Base-by-base conservation (phyloP, 495 filamentous ascomycete genomes). In the Neurospora tetrasperma region DNA sequence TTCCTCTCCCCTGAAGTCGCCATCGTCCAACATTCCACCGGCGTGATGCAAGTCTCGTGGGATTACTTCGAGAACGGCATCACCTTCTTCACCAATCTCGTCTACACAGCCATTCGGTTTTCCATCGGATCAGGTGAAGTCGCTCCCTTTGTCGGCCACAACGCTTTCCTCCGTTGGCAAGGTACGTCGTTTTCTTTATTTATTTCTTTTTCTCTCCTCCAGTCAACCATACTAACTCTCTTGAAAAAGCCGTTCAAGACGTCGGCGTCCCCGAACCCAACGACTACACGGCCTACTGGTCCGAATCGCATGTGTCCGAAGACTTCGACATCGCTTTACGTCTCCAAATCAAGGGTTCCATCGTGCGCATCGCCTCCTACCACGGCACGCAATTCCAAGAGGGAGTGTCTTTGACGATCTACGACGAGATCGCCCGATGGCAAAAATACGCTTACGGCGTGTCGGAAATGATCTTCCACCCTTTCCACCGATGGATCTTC, bases 401-500 rank as follows among this genome's bases (percentile, higher is more conserved):
- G 75, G 91, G 91, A 72, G 91, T 93, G 5, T 93, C 91, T 8
- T 83, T 93, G 20, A 93, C 91, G 12, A 91, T 93, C 27, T 93
- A 93, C 78, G 91, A 93, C 78, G 91, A 93, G 78, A 82, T 93
- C 38, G 88, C 89, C 4, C 88, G 91, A 54, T 93, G 91, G 91
- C 90, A 93, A 76, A 93, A 93, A 79, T 93, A 93, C 78, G 91
- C 91, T 3, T 93, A 93, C 75, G 91, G 91, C 20, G 92, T 91
- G 75, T 91, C 88, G 80, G 91, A 93, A 77, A 81, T 93, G 71
- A 83, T 93, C 71, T 93, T 93, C 84, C 82, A 92, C 73, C 91
- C 91, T 0, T 73, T 93, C 48, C 82, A 87, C 70, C 84, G 83
- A 71, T 90, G 88, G 88, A 74, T 84, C 6, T 83, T 84, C 79